Conservation (phyloP, 345 rosid species). For the Eucalyptus regnans region DNA sequence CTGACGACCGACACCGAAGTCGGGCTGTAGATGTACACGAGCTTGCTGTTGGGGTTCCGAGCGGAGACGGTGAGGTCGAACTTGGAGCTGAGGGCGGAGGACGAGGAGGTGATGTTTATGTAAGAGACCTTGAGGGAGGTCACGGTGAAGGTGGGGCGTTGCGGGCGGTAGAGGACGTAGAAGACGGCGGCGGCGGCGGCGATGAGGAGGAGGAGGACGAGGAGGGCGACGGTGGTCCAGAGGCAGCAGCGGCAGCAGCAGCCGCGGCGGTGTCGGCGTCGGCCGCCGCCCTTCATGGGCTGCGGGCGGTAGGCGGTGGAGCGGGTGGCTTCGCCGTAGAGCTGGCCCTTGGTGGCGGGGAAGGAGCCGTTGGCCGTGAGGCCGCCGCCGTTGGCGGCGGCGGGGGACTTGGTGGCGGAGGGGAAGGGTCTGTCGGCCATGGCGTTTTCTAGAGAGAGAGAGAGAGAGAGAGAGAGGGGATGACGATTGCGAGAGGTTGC, state of each 20-base stretch:
- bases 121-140: slow-evolving; percentile 12
- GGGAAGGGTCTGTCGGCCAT: slow-evolving; percentile 68
- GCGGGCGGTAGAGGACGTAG: slow-evolving; percentile 33
- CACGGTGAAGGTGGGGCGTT: slow-evolving; percentile 25
- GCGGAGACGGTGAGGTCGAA: slow-evolving; percentile 57
- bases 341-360: slow-evolving; percentile 27
- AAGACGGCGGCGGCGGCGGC: slow-evolving; percentile 10
- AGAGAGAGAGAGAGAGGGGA: neutral
- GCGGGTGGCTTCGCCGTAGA: slow-evolving; percentile 26
- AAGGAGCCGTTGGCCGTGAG: slow-evolving; percentile 1
- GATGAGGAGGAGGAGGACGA: slow-evolving; percentile 16
- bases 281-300: neutral
- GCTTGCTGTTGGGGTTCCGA: slow-evolving; percentile 71
- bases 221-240: slow-evolving; percentile 17
- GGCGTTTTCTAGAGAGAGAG: neutral
- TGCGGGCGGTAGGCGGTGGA: slow-evolving; percentile 24
- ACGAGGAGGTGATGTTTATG: slow-evolving; percentile 19
- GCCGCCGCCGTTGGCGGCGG: slow-evolving; percentile 14
- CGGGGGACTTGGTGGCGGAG: slow-evolving; percentile 34
- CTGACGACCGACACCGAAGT: slow-evolving; percentile 18
- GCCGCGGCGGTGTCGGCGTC: slow-evolving; percentile 15
- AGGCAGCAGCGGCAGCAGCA: slow-evolving; percentile 17
- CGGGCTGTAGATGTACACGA: slow-evolving; percentile 43
- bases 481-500: neutral
- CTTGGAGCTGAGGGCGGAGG: slow-evolving; percentile 28